These are phyloP conservation scores for Cercospora sp. DNA, from an alignment of 2,329 filamentous ascomycete species.

Conservation along the genomic window DNA sequence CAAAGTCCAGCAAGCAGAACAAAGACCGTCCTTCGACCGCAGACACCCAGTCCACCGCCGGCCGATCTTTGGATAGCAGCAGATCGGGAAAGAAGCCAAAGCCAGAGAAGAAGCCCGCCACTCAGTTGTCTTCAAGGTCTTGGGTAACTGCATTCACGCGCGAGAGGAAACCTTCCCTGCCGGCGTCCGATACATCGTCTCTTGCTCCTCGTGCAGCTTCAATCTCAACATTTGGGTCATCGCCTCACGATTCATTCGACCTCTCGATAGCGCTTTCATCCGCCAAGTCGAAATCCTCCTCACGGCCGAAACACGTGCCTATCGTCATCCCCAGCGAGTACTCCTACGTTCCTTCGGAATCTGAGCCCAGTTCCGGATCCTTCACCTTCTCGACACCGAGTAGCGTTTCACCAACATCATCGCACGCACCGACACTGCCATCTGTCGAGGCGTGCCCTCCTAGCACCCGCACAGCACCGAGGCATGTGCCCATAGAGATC, in stretches of 20 bases:
- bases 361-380: slow-evolving; percentile 21
- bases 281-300: slow-evolving; percentile 14
- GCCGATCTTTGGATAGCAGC: slow-evolving; percentile 23
- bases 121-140: slow-evolving; percentile 22
- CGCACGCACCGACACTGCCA: slow-evolving; percentile 4
- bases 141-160: slow-evolving; percentile 25
- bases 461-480: slow-evolving; percentile 28
- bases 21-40: slow-evolving; percentile 14
- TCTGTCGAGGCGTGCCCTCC: slow-evolving; percentile 18
- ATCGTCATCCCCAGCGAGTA: slow-evolving; percentile 45
- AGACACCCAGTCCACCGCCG: slow-evolving; percentile 16
- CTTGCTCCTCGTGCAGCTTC: slow-evolving; percentile 13
- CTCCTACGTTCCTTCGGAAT: slow-evolving; percentile 25
- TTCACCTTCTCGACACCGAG: slow-evolving; percentile 19
- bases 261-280: slow-evolving; percentile 14
- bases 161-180: slow-evolving; percentile 19
- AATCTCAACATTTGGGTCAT: slow-evolving; percentile 18
- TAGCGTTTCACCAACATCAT: slow-evolving; percentile 19
- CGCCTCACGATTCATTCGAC: slow-evolving; percentile 30
- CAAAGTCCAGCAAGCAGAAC: slow-evolving; percentile 18
- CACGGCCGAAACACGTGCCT: slow-evolving; percentile 46
- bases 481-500: slow-evolving; percentile 54
- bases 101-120: slow-evolving; percentile 17
- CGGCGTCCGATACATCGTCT: slow-evolving; percentile 14
- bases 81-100: slow-evolving; percentile 20